Conservation (phyloP, 352 stramenopile genomes). For the Globisporangium viniferum region DNA sequence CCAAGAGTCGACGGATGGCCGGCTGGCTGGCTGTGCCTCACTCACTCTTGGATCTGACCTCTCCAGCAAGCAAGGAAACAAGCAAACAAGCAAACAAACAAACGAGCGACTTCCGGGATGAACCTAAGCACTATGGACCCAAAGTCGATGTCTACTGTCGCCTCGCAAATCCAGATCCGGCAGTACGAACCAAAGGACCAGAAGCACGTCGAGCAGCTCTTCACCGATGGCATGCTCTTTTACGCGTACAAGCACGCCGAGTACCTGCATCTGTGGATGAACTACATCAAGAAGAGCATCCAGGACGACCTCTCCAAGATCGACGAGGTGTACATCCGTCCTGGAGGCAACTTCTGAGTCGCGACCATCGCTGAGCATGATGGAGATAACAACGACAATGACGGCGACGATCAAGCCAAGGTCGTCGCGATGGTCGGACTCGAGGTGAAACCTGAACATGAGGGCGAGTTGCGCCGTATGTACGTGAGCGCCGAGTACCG, state of each 20-base stretch:
- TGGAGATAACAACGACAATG: not conserved
- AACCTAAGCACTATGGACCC: not conserved
- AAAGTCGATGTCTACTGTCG: not conserved
- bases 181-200: conserved; percentile 26
- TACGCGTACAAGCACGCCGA: conserved; percentile 18
- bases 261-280: conserved; percentile 20
- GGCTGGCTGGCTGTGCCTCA: not conserved
- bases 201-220: conserved; percentile 26
- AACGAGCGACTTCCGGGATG: too few relatives aligned
- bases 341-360: conserved; percentile 50
- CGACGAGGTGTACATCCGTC: conserved; percentile 29
- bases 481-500: conserved; percentile 3
- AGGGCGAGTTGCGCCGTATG: conserved; percentile 19
- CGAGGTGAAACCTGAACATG: conserved; percentile 21
- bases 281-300: conserved; percentile 10
- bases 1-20: not conserved
- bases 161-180: conserved; percentile 17
- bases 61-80: not conserved
- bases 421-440: conserved; percentile 32
- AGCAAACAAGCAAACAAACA: not conserved
- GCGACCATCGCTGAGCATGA: conserved; percentile 13
- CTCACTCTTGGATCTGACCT: not conserved
- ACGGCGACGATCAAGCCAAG: not conserved
- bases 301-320: conserved; percentile 35
- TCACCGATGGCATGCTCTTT: conserved; percentile 26